phyloP scores from a whole-genome alignment of 2,329 filamentous ascomycete species.

The Sporothrix sp. region DNA sequence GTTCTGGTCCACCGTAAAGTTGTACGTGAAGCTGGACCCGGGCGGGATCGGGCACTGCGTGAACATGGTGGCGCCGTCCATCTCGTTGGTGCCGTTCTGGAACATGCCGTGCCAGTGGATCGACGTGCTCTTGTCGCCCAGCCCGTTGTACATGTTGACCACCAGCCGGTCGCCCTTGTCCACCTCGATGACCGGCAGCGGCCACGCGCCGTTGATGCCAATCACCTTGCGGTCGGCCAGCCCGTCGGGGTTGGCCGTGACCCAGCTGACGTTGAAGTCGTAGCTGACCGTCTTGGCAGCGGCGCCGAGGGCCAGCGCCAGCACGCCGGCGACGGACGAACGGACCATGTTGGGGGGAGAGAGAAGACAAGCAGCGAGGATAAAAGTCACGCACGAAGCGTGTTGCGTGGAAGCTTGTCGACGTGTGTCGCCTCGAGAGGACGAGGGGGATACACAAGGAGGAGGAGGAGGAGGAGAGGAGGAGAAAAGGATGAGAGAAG shows the following conservation, averaged over 20 bases:
- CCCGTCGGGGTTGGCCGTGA: slow-evolving; percentile 62
- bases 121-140: slow-evolving; percentile 54
- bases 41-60: slow-evolving; percentile 59
- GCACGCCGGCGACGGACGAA: slow-evolving; percentile 7
- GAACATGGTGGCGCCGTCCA: slow-evolving; percentile 60
- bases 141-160: slow-evolving; percentile 47
- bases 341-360: slow-evolving; percentile 7
- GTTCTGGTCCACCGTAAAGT: slow-evolving; percentile 49
- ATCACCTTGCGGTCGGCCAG: slow-evolving; percentile 55
- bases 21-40: slow-evolving; percentile 57
- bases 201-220: slow-evolving; percentile 70
- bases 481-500: neutral
- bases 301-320: slow-evolving; percentile 15
- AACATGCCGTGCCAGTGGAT: slow-evolving; percentile 64
- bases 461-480: neutral
- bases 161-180: slow-evolving; percentile 52
- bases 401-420: neutral
- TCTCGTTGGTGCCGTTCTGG: slow-evolving; percentile 55
- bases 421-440: slow-evolving; percentile 2
- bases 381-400: slow-evolving; percentile 2
- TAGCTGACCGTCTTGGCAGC: slow-evolving; percentile 41
- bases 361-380: neutral
- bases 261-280: slow-evolving; percentile 63
- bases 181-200: slow-evolving; percentile 56
- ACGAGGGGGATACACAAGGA: neutral